phyloP scores from a whole-genome alignment of 768 basidiomycete species.

The Boletus patriciae region DNA sequence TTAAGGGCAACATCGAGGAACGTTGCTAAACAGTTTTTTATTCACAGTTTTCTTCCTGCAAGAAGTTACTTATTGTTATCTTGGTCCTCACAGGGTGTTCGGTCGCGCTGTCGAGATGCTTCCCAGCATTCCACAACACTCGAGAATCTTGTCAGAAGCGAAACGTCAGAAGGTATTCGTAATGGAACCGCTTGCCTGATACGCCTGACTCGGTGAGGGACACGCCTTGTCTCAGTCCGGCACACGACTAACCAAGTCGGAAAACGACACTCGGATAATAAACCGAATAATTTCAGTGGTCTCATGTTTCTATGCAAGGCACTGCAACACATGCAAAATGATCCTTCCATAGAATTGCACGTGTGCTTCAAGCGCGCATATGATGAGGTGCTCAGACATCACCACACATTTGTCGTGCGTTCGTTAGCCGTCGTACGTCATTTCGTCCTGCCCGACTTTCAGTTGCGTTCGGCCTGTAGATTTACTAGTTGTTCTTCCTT shows the following conservation, averaged over 20 bases:
- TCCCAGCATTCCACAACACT: constrained; percentile 51
- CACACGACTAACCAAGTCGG: constrained; percentile 1
- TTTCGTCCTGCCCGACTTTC: background rate
- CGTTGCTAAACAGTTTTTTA: constrained; percentile 23
- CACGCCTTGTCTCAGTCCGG: constrained; percentile 20
- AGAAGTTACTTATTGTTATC: constrained; percentile 14
- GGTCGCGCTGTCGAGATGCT: constrained; percentile 48
- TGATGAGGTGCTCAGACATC: constrained; percentile 63
- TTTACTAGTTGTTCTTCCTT: background rate
- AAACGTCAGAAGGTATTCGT: constrained; percentile 42
- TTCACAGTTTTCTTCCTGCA: constrained; percentile 11
- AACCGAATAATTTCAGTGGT: constrained; percentile 45
- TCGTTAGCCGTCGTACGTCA: constrained; percentile 40
- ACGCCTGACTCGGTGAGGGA: constrained; percentile 59
- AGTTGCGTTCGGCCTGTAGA: background rate
- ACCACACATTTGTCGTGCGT: constrained; percentile 67
- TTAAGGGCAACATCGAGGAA: constrained; percentile 65
- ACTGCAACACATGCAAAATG: constrained; percentile 61
- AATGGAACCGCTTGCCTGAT: constrained; percentile 63
- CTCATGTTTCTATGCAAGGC: constrained; percentile 68
- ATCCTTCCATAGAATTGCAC: constrained; percentile 53
- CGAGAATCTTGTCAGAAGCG: constrained; percentile 58
- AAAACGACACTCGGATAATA: constrained; percentile 6
- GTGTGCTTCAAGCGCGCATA: constrained; percentile 72
- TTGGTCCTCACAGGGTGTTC: constrained; percentile 56